Evolutionary conservation across 2,329 filamentous ascomycete genomes (phyloP), one percentile per base, ranked within the genome.

Genomic region (Simplicillium aogashimaense): DNA sequence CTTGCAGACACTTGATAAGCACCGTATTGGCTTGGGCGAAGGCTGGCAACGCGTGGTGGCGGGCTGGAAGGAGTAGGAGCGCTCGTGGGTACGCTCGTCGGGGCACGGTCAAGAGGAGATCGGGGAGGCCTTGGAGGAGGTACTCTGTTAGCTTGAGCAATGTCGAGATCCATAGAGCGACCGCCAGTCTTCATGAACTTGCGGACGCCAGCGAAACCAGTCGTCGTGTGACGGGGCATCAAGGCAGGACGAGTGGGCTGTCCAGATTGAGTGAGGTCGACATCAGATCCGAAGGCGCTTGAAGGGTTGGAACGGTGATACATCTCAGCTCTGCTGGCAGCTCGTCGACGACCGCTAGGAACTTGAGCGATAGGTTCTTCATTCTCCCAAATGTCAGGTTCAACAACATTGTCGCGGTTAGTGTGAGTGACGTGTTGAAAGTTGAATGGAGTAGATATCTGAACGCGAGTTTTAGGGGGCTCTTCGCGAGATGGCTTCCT

Each of bases 341-440:
- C 38, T 25, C 41, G n/a, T 17, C 38, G 28, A 8, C 41, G 16
- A 20, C 41, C 35, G 18, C 5, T 10, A 16, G 17, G 20, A 25
- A 25, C 20, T 25, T 25, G 20, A 25, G 9, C 20, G 20, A 9
- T 9, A 25, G 9, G 20, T 9, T 25, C 20, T 6, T 25, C 20
- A 25, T 5, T 9, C 20, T 40, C 41, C 11, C 14, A 36, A 25
- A 30, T 17, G 32, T 38, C n/a, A 16, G 20, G 25, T 41, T 60
- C 61, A 4, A 66, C 57, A 3, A 70, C 43, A 37, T 69, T 61
- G 25, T 77, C 69, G 36, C 68, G 69, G 11, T 67, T 61, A 11
- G 71, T 76, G 52, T 81, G 76, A 4, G 72, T 69, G 29, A 82
- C 65, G 55, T 82, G 78, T 52, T 81, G 76, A 45, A 82, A 82